Base-by-base conservation (phyloP, 2,329 filamentous ascomycete species). In the Cryphonectria japonica region DNA sequence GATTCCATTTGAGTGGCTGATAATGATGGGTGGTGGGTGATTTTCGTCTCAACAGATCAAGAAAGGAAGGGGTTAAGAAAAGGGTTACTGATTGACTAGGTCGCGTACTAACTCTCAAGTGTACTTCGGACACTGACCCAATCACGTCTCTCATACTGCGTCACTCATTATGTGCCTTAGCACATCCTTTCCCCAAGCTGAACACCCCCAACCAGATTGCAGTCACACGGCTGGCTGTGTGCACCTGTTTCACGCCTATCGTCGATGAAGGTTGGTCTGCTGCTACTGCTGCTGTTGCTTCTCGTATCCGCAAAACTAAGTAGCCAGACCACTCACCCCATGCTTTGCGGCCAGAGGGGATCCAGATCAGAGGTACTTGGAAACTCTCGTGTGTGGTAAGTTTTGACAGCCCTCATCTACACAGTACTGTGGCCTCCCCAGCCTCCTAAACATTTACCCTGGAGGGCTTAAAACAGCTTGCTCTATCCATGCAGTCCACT, bases 401-500 rank as follows among this genome's bases (percentile, higher is more conserved):
- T 14, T 54, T 54, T 26, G 50, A 26, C 50, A 54, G 9, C 11
- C 41, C 67, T 64, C 73, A 75, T 75, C 78, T 75, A 41, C 39
- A 13, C 46, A 77, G 37, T 37, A 37, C 8, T 9, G 37, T 9
- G 11, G 6, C 74, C 75, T 74, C 74, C 72, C 73, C 54, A 70
- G 64, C 62, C 70, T 72, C 52, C 70, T 73, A 77, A 78, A 29
- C 46, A 75, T 82, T 83, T 83, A 83, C 82, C 81, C 82, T 83
- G 78, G 80, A 82, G 80, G 79, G 80, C 78, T 79, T 79, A 79
- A 80, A 75, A 76, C 74, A 72, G 75, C 76, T 77, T 75, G 74
- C 80, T 82, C 78, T 79, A 76, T 80, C 78, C 77, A 73, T 60
- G 46, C 65, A 50, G 52, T 63, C 50, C 64, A 65, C 60, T 9